These are phyloP conservation scores for Coriaria nepalensis DNA, from an alignment of 306 rosid genomes.

Conservation along the genomic window DNA sequence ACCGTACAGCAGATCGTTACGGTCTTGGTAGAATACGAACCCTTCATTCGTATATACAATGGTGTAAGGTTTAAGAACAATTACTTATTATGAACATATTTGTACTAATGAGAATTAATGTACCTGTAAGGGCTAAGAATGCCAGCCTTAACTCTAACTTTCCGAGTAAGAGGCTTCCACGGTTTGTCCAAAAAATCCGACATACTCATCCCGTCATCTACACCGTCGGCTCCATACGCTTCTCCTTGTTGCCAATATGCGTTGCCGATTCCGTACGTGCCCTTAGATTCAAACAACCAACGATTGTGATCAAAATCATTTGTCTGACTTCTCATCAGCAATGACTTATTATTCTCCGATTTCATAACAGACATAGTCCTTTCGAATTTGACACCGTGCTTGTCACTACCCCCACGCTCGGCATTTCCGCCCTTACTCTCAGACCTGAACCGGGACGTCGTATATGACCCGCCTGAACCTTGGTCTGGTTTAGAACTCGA, in stretches of 20 bases:
- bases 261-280: conserved; percentile 70
- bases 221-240: conserved; percentile 28
- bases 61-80: no score
- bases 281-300: conserved; percentile 76
- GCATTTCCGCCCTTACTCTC: conserved; percentile 1
- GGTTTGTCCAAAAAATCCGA: conserved; percentile 76
- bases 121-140: conserved; percentile 81
- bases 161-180: conserved; percentile 78
- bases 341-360: conserved; percentile 52
- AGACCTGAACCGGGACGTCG: no score
- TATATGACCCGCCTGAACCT: conserved; percentile 15
- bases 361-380: conserved; percentile 55
- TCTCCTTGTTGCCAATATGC: conserved; percentile 63
- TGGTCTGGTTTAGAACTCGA: conserved; percentile 31
- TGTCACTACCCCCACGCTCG: conserved; percentile 1
- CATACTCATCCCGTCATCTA: conserved; percentile 42
- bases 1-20: no score
- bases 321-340: conserved; percentile 63
- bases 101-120: no score
- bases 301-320: conserved; percentile 81
- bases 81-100: no score
- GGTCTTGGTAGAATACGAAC: no score
- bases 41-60: no score
- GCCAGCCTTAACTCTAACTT: conserved; percentile 36
- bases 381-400: conserved; percentile 30